Evolutionary conservation across 176 grass and related monocot species (phyloP), one percentile per base, ranked within the genome.

Genomic region (Typha latifolia): DNA sequence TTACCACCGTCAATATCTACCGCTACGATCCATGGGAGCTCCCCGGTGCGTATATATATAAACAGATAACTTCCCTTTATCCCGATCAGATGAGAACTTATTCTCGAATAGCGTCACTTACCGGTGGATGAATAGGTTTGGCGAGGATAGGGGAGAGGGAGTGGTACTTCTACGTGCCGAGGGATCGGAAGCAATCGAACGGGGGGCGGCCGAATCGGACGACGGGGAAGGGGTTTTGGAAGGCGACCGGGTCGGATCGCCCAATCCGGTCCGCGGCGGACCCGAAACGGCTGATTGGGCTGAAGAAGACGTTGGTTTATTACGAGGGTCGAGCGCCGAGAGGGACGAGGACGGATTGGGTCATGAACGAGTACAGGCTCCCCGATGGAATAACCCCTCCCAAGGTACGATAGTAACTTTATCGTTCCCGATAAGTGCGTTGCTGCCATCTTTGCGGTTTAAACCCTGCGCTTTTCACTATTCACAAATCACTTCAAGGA

Each of bases 331-430:
- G 94, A 10, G 94, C 94, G 3, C 94, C 94, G 0, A 78, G 89
- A 0, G 94, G 94, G 69, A 76, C 75, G 53, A 93, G 90, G 83
- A 97, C 94, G 0, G 83, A 92, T 49, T 97, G 94, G 94, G 81
- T 97, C 67, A 97, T 97, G 94, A 97, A 97, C 63, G 94, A 97
- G 76, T 97, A 97, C 73, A 83, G 94, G 13, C 80, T 97, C 59
- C 94, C 94, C 15, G 82, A 83, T 21, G 6, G 14, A 0, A 8
- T 74, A 19, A 14, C 16, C 12, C 14, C 66, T 1, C 80, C 80
- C 2, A 86, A 81, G 80, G 87, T 59, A 43, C 37, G 37, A 43
- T 6, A 10, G 10, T 43, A 10, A 43, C 0, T 43, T 43, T 43
- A 43, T 43, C 37, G 27, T 2, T 3, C 2, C 0, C 27, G 27